A percentile compares a stretch with the other conserved stretches of the same genome.
phyloP scores from a whole-genome alignment of 345 rosid species.

The Dipteronia sinensis region DNA sequence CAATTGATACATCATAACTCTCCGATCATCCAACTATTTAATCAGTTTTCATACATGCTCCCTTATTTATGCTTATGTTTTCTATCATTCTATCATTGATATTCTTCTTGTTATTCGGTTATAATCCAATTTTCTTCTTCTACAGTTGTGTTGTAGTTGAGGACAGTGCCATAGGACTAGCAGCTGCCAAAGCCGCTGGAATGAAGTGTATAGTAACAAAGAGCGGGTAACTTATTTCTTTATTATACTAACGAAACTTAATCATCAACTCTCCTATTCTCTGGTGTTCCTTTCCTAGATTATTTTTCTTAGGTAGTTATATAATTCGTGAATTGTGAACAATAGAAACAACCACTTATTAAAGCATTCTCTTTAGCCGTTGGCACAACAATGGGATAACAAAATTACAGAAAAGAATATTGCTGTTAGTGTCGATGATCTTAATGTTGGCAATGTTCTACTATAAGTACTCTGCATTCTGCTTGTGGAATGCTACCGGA shows the following conservation, averaged over 20 bases:
- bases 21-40: not conserved
- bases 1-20: not conserved
- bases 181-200: conserved; percentile 95
- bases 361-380: not conserved
- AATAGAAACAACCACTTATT: not conserved
- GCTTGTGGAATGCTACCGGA: no score
- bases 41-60: no score
- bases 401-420: not conserved
- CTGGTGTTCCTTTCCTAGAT: not conserved
- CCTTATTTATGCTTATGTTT: not conserved
- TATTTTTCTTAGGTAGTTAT: not conserved
- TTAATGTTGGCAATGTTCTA: no score
- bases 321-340: not conserved
- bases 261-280: not conserved
- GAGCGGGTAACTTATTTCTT: conserved; percentile 60
- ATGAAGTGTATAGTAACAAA: conserved; percentile 93
- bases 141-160: conserved; percentile 92
- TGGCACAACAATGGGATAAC: not conserved
- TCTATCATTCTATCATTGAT: not conserved
- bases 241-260: not conserved
- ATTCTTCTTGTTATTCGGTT: not conserved
- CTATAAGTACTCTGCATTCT: no score
- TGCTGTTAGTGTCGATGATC: not conserved
- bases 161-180: conserved; percentile 90
- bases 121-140: conserved; percentile 15